Base-by-base conservation (phyloP, 2,329 filamentous ascomycete species). In the Penicillium sp. region DNA sequence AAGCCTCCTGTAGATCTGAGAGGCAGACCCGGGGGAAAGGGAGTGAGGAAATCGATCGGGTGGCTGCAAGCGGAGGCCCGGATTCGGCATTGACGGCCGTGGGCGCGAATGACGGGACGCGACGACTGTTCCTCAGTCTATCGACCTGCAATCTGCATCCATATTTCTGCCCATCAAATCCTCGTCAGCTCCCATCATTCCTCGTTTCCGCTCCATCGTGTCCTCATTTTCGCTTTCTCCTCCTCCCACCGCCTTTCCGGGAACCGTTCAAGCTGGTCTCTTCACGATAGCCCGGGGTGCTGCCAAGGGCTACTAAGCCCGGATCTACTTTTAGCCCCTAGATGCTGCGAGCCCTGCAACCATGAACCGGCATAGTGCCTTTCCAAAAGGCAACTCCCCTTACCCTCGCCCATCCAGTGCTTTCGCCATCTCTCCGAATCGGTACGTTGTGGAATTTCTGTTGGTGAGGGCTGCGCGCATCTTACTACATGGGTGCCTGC, bases 281-380 rank as follows among this genome's bases (percentile, higher is more conserved):
- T 34, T 41, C 18, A 21, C 40, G 36, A 40, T 27, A 26, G 39
- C 36, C 23, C 25, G 36, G 26, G 34, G 41, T 21, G 32, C 25
- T 36, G 28, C 36, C 36, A 32, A 37, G 27, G 44, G 36, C 25
- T 15, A 20, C 32, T 20, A 25, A 21, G 28, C 27, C 41, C 32
- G 21, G 16, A 26, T 28, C 37, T 29, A 39, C 27, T 37, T 26
- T 35, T 28, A 32, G 33, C 21, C 45, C 26, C 53, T 54, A 54
- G 29, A 67, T 65, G 65, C 57, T 57, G 50, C 36, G 52, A 47
- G 48, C 34, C 20, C 45, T 37, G 59, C 63, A 81, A 73, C 86
- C 84, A 89, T 93, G 81, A 86, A 91, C 65, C 81, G 88, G 74
- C 87, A 94, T 76, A 78, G 85, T 68, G 83, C 83, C 66, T 91